Percentiles rank a stretch among this genome's conserved stretches.
Evolutionary conservation across 2,329 filamentous ascomycete species (phyloP).

Genomic region (Aspergillus viridinutans): DNA sequence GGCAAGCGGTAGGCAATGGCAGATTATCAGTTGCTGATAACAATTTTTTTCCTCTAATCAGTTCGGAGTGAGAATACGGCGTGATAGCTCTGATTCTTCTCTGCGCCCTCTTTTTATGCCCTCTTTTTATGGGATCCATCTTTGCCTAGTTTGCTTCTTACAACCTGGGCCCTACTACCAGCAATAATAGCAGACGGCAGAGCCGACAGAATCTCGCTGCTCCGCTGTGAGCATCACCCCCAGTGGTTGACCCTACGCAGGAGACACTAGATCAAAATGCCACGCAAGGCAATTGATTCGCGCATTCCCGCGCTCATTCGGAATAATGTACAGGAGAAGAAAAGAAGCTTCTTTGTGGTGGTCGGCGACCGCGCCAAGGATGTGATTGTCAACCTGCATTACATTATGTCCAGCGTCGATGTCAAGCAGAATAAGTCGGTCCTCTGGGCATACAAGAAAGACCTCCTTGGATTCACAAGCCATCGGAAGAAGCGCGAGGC

Average conservation of each 20-base stretch:
- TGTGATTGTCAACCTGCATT: constrained; percentile 91
- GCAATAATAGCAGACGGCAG: neutral
- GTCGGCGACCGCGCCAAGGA: constrained; percentile 94
- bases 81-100: neutral
- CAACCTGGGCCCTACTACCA: neutral
- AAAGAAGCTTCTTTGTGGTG: constrained; percentile 95
- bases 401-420: constrained; percentile 85
- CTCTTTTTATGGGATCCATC: neutral
- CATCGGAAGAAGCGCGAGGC: constrained; percentile 97
- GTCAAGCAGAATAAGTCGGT: constrained; percentile 95
- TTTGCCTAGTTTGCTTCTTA: neutral
- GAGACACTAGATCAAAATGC: constrained; percentile 26
- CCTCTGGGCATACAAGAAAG: constrained; percentile 98
- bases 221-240: neutral
- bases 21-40: constrained; percentile 19
- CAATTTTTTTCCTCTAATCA: constrained; percentile 24
- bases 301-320: constrained; percentile 86
- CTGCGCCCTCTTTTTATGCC: too few species aligned
- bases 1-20: constrained; percentile 15
- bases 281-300: constrained; percentile 65
- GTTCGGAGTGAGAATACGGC: neutral
- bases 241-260: neutral
- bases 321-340: constrained; percentile 91
- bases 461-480: constrained; percentile 88
- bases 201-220: neutral